Evolutionary conservation across 2,329 filamentous ascomycete genomes (phyloP).

Genomic region (Graphiopsis chlorocephala): DNA sequence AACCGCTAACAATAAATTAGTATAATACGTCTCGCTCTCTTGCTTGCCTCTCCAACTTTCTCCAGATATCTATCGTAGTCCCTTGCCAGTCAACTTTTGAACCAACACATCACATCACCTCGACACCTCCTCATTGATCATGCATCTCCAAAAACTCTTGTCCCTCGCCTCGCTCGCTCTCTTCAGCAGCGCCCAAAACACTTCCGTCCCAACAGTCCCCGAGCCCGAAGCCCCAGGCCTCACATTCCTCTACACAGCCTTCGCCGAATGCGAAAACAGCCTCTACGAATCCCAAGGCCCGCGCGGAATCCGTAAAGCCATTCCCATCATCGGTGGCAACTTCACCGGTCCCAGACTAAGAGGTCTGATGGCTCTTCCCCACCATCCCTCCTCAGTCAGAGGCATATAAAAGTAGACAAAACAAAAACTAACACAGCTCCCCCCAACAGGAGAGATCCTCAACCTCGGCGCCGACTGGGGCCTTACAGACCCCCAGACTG

Average conservation of each 20-base stretch:
- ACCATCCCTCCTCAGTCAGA: background rate
- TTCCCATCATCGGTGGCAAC: constrained; percentile 33
- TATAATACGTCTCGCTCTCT: background rate
- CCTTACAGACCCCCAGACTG: constrained; percentile 31
- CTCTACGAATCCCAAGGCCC: constrained; percentile 29
- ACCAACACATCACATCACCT: background rate
- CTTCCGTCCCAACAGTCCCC: background rate
- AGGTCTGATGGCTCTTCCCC: background rate
- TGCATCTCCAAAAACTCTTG: constrained; percentile 10
- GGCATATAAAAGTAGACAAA: background rate
- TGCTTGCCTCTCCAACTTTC: background rate
- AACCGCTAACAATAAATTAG: background rate
- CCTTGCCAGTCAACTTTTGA: background rate
- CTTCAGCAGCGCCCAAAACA: constrained; percentile 11
- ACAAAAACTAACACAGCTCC: background rate
- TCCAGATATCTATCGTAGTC: background rate
- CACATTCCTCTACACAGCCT: constrained; percentile 32
- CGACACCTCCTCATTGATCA: background rate
- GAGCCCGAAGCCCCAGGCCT: constrained; percentile 23
- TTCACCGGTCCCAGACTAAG: constrained; percentile 30
- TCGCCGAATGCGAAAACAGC: constrained; percentile 24
- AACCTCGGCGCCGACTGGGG: constrained; percentile 40
- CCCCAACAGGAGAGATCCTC: constrained; percentile 28
- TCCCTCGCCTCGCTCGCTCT: constrained; percentile 14
- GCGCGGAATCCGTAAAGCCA: constrained; percentile 28